Evolutionary conservation across 148 eudicot genomes (phyloP), one percentile per base, ranked within the genome.

Genomic region (Chenopodium berlandieri): DNA sequence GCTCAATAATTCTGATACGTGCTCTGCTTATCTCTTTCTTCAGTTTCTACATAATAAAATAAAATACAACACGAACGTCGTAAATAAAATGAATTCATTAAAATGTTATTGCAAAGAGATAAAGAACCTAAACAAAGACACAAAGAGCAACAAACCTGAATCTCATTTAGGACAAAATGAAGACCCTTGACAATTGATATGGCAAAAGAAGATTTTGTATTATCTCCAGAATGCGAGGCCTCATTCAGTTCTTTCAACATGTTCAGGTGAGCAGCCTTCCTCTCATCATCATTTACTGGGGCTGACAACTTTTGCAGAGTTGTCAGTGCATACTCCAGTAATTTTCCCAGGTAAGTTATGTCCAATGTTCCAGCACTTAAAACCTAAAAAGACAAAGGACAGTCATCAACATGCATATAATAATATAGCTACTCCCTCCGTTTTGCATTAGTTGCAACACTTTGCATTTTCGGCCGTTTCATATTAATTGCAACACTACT

Each of bases 21-120:
- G 97, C 92, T 82, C 80, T 91, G 86, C 97, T 94, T 16, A 96
- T 92, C 87, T 96, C 98, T 85, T 81, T 89, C 86, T 96, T 96
- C 31, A 94, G 86, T 44, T 56, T 85, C 99, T 96, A 89, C 44
- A 40, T 40, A 6, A 40, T 32, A 34, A 20, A 25, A 20, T 0
- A 71, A n/a, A 2, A 71, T 19, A 37, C 13, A 67, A 67, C 14
- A n/a, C 7, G n/a, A 67, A 7, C 19, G 2, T 67, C 0, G 2
- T 34, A 69, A 32, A 69, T 69, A 19, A 70, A 70, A 32, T 32
- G 2, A 70, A 70, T 23, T 11, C 11, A 50, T 50, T 50, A 10
- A 48, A 48, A 9, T 50, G 3, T 2, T 50, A 48, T 56, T 14
- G 22, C 62, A 17, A 56, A 13, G 62, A 4, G 44, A 40, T 25